These are phyloP conservation scores for Pseudonitzschia multistriata DNA, from an alignment of 108 stramenopile species.

Conservation along the genomic window DNA sequence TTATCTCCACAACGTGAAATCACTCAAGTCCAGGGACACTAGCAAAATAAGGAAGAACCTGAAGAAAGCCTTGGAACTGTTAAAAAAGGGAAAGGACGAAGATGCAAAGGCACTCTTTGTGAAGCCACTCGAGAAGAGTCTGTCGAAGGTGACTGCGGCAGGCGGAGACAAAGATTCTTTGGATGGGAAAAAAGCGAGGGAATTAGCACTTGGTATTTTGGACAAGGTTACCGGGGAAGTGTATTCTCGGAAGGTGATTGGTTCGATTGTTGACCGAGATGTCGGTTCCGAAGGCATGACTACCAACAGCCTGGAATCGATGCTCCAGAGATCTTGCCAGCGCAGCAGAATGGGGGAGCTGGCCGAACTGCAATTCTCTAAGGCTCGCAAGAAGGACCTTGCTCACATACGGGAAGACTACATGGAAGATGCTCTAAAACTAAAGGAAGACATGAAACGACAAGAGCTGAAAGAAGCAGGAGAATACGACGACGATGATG, in stretches of 20 bases:
- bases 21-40: conserved; percentile 11
- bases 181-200: conserved; percentile 34
- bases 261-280: conserved; percentile 11
- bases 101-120: conserved; percentile 15
- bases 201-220: conserved; percentile 38
- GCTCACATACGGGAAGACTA: conserved; percentile 65
- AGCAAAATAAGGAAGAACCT: conserved; percentile 19
- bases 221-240: conserved; percentile 51
- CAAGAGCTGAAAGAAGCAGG: conserved; percentile 56
- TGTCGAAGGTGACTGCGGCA: conserved; percentile 30
- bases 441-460: conserved; percentile 77
- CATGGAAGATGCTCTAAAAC: conserved; percentile 68
- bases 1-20: conserved; percentile 69
- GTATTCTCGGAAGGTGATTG: conserved; percentile 19
- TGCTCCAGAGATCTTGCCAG: conserved; percentile 2
- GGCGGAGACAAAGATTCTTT: conserved; percentile 2
- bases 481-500: conserved; percentile 72
- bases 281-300: not conserved
- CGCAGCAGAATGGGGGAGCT: conserved; percentile 60
- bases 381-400: conserved; percentile 54
- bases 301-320: conserved; percentile 22
- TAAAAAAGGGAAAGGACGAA: conserved; percentile 14
- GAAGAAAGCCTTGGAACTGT: conserved; percentile 25
- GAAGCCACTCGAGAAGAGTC: conserved; percentile 39
- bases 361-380: conserved; percentile 39